Base-by-base conservation (phyloP, 768 basidiomycete species). In the Auricularia auricula-judae region DNA sequence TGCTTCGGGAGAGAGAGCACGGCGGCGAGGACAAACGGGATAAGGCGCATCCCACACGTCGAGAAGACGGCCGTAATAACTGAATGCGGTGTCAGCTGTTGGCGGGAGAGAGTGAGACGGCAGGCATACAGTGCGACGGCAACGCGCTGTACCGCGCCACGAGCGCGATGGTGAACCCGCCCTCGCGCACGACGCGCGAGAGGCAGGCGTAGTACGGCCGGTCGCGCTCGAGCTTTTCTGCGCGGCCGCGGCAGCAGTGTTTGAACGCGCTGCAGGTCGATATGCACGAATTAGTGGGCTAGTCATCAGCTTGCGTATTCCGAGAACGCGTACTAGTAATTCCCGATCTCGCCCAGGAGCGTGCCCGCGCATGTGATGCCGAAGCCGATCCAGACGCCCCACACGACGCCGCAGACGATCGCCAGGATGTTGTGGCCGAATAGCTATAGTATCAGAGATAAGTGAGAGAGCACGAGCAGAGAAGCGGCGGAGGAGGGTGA, bases 381-480 rank as follows among this genome's bases (percentile, higher is more conserved):
- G 69, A 96, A 96, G 3, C 93, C 94, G 29, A 81, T 70, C 81
- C 94, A 87, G 1, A 94, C 77, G 2, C 91, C 93, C 91, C 92
- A 97, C 2, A 96, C 90, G 44, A 95, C 74, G 18, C 94, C 94
- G 69, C 91, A 93, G 4, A 96, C 78, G 42, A 95, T 82, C 29
- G 90, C 90, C 47, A 96, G 80, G 64, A 96, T 89, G 79, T 96
- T 95, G 67, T 96, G 93, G 4, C 94, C 94, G 70, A 94, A 94
- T 18, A 96, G 82, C 82, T 90, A 29, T 3, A 29, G 29, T 29
- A 29, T 29, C 29, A 29, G 29, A 29, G 29, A 29, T 29, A 29
- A 29, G 29, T 29, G 29, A 29, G 29, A 29, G 29, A 29, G 29
- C 29, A 29, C 29, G 29, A 29, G 29, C 29, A 29, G 29, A 29